Base-by-base conservation (phyloP, 1,139 yeast species). In the Debaryomycetaceae sp. region DNA sequence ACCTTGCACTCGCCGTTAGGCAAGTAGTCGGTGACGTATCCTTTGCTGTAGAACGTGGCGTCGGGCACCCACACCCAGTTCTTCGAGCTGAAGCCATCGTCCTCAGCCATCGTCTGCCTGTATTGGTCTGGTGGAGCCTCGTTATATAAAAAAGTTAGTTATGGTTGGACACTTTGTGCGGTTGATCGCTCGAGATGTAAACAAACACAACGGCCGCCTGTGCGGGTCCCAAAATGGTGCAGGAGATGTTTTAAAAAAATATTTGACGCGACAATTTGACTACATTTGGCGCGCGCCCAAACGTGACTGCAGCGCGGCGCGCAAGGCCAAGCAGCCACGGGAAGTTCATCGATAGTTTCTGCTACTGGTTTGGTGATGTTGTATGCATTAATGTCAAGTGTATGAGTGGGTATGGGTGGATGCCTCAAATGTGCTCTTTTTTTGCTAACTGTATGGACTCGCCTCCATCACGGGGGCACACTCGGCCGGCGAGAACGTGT, bases 11-110 rank as follows among this genome's bases (percentile, higher is more conserved):
- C 62, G 14, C 69, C 65, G 25, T 65, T 69, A 5, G 30, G 12
- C 4, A 69, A 45, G 37, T 77, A 72, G 40, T 75, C 78, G 4
- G 74, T 61, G 26, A 88, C 66, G 45, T 74, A 74, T 1, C 91
- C 97, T 46, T 78, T 80, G 25, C 71, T 62, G 54, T 84, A 89
- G 11, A 82, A 75, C 26, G 62, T 64, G n/a, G 63, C 61, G 49
- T 83, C 88, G 2, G 93, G 84, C 11, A 86, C 70, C 96, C 96
- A 88, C 4, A 86, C 93, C 75, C 83, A 75, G 43, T 66, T 71
- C 42, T 68, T 75, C 35, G 76, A 60, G 34, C 73, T 65, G 47
- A 69, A 71, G 36, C 70, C 77, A 29, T 74, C 75, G 41, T 65
- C 72, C 35, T 61, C 70, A 24, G 49, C 48, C 21, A 59, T n/a